These are phyloP conservation scores for Saccharata proteae DNA, from an alignment of 2,329 filamentous ascomycete genomes.

Conservation along the genomic window DNA sequence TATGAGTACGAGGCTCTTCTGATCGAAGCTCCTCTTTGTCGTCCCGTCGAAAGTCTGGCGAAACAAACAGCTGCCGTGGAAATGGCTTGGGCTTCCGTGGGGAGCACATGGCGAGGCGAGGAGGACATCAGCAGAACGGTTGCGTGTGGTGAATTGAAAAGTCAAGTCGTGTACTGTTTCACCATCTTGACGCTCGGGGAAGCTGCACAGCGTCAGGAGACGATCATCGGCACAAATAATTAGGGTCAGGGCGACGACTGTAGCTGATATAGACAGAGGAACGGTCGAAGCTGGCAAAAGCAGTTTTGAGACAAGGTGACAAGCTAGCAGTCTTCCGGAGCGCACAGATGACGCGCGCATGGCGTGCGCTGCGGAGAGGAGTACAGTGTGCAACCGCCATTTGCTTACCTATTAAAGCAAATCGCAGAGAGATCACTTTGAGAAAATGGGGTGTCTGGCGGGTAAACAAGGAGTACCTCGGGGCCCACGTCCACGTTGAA, in stretches of 20 bases:
- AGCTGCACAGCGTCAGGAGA: slow-evolving; percentile 18
- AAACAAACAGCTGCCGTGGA: slow-evolving; percentile 27
- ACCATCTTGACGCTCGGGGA: slow-evolving; percentile 30
- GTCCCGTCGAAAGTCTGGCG: slow-evolving; percentile 28
- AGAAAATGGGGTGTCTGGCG: slow-evolving; percentile 25
- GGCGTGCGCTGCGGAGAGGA: neutral
- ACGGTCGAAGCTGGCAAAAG: too few relatives aligned
- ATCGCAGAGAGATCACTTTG: slow-evolving; percentile 27
- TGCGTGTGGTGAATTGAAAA: slow-evolving; percentile 29
- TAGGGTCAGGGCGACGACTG: too few relatives aligned
- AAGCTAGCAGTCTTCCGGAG: too few relatives aligned
- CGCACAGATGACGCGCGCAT: too few relatives aligned
- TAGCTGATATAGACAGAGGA: too few relatives aligned
- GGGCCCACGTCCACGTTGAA: slow-evolving; percentile 33
- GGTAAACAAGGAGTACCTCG: slow-evolving; percentile 30
- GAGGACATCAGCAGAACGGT: slow-evolving; percentile 45
- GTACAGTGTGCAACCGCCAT: neutral
- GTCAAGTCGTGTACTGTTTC: slow-evolving; percentile 26
- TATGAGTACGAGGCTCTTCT: slow-evolving; percentile 27
- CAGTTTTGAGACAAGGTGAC: too few relatives aligned
- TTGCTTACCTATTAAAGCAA: slow-evolving; percentile 28
- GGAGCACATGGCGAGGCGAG: slow-evolving; percentile 25
- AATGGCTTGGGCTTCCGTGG: slow-evolving; percentile 24
- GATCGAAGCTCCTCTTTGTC: slow-evolving; percentile 31
- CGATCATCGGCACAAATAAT: too few relatives aligned